These are phyloP conservation scores for Alternaria sp. DNA, from an alignment of 2,329 filamentous ascomycete genomes.

Conservation along the genomic window DNA sequence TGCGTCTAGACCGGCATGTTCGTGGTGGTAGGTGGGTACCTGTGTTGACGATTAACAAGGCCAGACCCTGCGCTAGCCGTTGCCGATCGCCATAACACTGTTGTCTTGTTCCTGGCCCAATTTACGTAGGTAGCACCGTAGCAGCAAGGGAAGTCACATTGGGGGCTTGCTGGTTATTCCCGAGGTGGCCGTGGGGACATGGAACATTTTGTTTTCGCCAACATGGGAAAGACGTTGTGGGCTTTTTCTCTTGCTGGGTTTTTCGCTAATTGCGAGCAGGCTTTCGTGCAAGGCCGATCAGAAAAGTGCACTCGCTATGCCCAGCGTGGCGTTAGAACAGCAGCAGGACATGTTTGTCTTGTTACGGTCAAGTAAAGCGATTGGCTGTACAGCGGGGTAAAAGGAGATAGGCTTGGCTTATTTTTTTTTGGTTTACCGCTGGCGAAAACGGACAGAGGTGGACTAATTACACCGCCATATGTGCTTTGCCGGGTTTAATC, in stretches of 20 bases:
- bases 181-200: neutral
- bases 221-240: slow-evolving; percentile 3
- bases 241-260: neutral
- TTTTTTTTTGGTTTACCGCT: neutral
- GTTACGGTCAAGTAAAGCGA: slow-evolving; percentile 12
- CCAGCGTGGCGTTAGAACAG: slow-evolving; percentile 7
- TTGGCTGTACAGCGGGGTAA: slow-evolving; percentile 8
- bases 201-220: neutral
- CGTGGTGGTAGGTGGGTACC: slow-evolving; percentile 9
- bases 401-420: slow-evolving; percentile 7
- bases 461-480: slow-evolving; percentile 17
- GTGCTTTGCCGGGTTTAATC: slow-evolving; percentile 16
- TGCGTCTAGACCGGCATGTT: slow-evolving; percentile 11
- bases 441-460: neutral
- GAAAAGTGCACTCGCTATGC: neutral
- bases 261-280: neutral
- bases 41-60: slow-evolving; percentile 7
- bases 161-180: neutral
- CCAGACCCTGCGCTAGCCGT: slow-evolving; percentile 11
- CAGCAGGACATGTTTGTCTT: slow-evolving; percentile 6
- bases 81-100: neutral
- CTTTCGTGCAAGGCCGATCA: slow-evolving; percentile 4
- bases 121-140: neutral
- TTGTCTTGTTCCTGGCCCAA: slow-evolving; percentile 1
- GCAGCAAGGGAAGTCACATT: slow-evolving; percentile 4